Conservation (phyloP, 768 basidiomycete genomes). For the Amanita brunnescens region DNA sequence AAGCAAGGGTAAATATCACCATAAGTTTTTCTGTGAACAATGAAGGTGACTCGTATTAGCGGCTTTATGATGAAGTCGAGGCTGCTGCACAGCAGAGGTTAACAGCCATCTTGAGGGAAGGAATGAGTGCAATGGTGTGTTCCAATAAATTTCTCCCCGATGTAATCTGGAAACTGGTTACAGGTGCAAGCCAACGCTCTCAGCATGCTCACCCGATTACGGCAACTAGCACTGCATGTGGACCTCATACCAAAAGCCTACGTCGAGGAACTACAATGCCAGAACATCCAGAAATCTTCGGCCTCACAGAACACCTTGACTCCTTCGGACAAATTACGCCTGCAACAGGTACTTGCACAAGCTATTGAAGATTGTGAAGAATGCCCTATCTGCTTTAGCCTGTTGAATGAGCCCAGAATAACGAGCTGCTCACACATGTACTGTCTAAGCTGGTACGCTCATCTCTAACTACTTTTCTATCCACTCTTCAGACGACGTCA, state of each 20-base stretch:
- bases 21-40: not conserved
- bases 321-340: slow-evolving; percentile 40
- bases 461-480: not conserved
- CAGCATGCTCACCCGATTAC: slow-evolving; percentile 78
- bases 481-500: not conserved
- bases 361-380: slow-evolving; percentile 78
- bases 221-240: slow-evolving; percentile 77
- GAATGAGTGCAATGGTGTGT: slow-evolving; percentile 34
- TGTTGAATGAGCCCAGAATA: slow-evolving; percentile 58
- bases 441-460: slow-evolving; percentile 56
- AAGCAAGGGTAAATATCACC: slow-evolving; percentile 47
- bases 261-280: slow-evolving; percentile 43
- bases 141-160: not conserved
- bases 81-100: slow-evolving; percentile 53
- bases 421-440: slow-evolving; percentile 68
- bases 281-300: not conserved
- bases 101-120: slow-evolving; percentile 41
- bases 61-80: slow-evolving; percentile 65
- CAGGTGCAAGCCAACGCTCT: slow-evolving; percentile 65
- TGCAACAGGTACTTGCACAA: slow-evolving; percentile 52
- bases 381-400: slow-evolving; percentile 66
- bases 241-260: slow-evolving; percentile 66
- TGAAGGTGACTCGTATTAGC: slow-evolving; percentile 22
- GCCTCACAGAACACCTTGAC: slow-evolving; percentile 31
- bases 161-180: not conserved